phyloP scores from a whole-genome alignment of 2,329 filamentous ascomycete genomes.

The Ambrosiella cleistominuta region DNA sequence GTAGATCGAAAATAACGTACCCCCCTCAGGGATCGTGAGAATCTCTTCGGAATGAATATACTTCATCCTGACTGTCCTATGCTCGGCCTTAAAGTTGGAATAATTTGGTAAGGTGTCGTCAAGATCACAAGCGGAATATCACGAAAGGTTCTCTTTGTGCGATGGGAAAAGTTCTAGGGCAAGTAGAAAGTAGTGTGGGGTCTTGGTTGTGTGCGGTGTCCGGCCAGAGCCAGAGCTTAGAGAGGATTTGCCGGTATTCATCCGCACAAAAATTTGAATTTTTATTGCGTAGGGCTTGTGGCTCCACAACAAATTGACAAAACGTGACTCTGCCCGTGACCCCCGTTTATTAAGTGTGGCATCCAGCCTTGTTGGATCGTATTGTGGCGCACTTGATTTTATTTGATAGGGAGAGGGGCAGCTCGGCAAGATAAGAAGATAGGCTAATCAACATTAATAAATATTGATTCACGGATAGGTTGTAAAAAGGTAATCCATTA shows the following conservation, averaged over 20 bases:
- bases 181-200: constrained; percentile 12
- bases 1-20: constrained; percentile 39
- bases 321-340: constrained; percentile 1
- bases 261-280: constrained; percentile 11
- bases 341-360: background rate
- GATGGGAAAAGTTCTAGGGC: constrained; percentile 29
- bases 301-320: constrained; percentile 8
- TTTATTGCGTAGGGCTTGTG: constrained; percentile 12
- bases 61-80: constrained; percentile 71
- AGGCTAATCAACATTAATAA: too few species aligned
- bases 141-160: constrained; percentile 23
- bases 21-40: constrained; percentile 89
- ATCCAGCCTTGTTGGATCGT: background rate
- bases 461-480: too few species aligned
- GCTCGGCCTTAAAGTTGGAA: constrained; percentile 21
- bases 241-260: constrained; percentile 10
- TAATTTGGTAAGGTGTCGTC: constrained; percentile 12
- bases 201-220: constrained; percentile 13
- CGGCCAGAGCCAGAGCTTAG: background rate
- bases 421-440: too few species aligned
- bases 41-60: constrained; percentile 98
- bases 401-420: too few species aligned
- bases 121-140: constrained; percentile 18
- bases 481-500: too few species aligned
- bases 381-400: too few species aligned